A percentile compares a stretch with the other conserved stretches of the same genome.
Evolutionary conservation across 495 filamentous ascomycete genomes (phyloP).

Genomic region (Penicillium atrosanguineum): DNA sequence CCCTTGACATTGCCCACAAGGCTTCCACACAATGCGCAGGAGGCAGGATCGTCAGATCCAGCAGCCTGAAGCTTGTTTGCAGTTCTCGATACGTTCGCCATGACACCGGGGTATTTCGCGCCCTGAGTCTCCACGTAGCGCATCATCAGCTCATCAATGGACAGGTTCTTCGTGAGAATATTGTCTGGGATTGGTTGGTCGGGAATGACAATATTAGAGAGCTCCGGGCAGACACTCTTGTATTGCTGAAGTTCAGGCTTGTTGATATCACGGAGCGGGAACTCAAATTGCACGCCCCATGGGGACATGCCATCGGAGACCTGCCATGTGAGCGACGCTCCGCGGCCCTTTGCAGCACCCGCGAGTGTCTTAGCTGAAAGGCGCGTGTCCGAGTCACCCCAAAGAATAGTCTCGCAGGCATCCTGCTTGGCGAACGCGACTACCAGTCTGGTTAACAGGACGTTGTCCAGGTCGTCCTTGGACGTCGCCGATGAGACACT

Average conservation of each 20-base stretch:
- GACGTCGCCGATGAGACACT: constrained; percentile 70
- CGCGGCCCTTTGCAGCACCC: constrained; percentile 87
- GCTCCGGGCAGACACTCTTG: constrained; percentile 49
- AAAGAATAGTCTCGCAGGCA: constrained; percentile 67
- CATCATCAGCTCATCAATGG: constrained; percentile 86
- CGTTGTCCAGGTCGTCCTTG: constrained; percentile 64
- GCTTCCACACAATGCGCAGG: constrained; percentile 46
- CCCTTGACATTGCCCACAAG: constrained; percentile 32
- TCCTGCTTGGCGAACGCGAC: constrained; percentile 56
- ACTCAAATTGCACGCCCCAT: constrained; percentile 59
- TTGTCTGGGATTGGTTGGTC: constrained; percentile 47
- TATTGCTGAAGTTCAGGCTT: constrained; percentile 73
- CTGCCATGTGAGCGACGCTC: constrained; percentile 76
- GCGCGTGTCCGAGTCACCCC: constrained; percentile 83
- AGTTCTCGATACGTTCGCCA: constrained; percentile 90
- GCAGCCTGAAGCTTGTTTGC: constrained; percentile 64
- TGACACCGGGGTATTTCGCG: constrained; percentile 82
- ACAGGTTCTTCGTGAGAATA: constrained; percentile 56
- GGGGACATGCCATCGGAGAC: constrained; percentile 69
- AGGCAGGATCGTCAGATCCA: constrained; percentile 9
- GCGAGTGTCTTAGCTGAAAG: constrained; percentile 83
- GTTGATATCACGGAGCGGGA: constrained; percentile 78
- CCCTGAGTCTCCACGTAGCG: constrained; percentile 89
- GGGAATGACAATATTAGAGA: constrained; percentile 49
- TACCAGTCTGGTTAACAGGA: constrained; percentile 69